Base-by-base conservation (phyloP, 495 filamentous ascomycete genomes). In the Mytilinidion resinicola region DNA sequence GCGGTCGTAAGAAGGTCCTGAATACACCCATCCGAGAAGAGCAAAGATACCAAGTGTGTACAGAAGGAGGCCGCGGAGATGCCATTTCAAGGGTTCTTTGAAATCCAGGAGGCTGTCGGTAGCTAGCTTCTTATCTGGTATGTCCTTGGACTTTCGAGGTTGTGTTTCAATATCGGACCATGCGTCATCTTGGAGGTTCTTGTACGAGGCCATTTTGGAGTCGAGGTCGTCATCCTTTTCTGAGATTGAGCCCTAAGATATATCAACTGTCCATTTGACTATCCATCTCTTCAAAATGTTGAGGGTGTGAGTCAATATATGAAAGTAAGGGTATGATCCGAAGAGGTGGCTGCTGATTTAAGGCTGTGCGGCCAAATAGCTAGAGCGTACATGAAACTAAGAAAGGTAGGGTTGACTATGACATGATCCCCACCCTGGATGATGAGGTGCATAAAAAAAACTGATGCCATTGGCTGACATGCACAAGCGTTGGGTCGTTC, bases 71-170 rank as follows among this genome's bases (percentile, higher is more conserved):
- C 39, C 25, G 35, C 17, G 12, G 10, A 56, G 54, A 30, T 47
- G 37, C 54, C 54, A 56, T 56, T 25, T 47, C 15, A 56, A 21
- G 15, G 54, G 54, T 38, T 56, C 54, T 47, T 48, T 49, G 54
- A 47, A 56, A 2, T 15, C 17, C 3, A 56, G 42, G 12, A 48
- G 34, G 11, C 19, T n/a, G 41, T 46, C 54, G 2, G 54, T 10
- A 17, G 34, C 1, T 33, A 19, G 9, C 2, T 12, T 49, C 19
- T 19, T 30, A 1, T 25, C 14, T 12, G 15, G 21, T 9, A 25
- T 49, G 19, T 20, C 8, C 15, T n/a, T 20, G 9, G 15, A 25
- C 20, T 30, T 25, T 8, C 14, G 8, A 33, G 4, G 21, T 19
- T 49, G 9, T 30, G 14, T 19, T 14, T 49, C 21, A 19, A 25